Evolutionary conservation across 306 rosid species (phyloP), one percentile per base, ranked within the genome.

Genomic region (Betula pendula): DNA sequence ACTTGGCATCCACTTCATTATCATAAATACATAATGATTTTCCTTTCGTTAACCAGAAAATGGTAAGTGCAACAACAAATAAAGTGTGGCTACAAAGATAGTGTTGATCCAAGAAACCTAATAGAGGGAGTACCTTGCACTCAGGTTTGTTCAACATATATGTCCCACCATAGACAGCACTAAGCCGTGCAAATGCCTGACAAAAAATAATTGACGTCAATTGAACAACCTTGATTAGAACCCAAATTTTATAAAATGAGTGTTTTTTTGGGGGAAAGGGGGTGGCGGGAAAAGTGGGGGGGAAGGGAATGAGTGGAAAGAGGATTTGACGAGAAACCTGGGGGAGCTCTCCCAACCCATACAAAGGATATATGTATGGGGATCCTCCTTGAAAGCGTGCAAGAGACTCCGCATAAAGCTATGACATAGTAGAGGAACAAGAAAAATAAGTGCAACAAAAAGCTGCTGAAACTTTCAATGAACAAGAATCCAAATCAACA

Each of bases 301-400:
- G n/a, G n/a, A n/a, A n/a, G n/a, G n/a, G n/a, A n/a, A n/a, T n/a
- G n/a, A n/a, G n/a, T n/a, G n/a, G n/a, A n/a, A n/a, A n/a, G n/a
- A n/a, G n/a, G n/a, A n/a, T n/a, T n/a, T n/a, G n/a, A n/a, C n/a
- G 42, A 42, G 70, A 78, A 22, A 92, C 97, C 98, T 95, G 98
- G 4, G 98, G 98, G 74, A 95, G 98, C 90, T 95, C 98, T 85
- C 98, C 98, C 75, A 95, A 81, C 77, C 98, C 98, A 82, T 95
- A 95, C 87, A 95, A 85, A 55, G 98, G 97, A 86, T 95, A 92
- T 78, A 95, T 95, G 88, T 95, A 95, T 40, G 98, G 97, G 13
- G 98, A 95, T 66, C 98, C 98, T 77, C 99, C 99, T 89, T 92
- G 96, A 82, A 95, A 95, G 66, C 99, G 97, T 45, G 97, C 97